Percentiles rank a stretch among this genome's conserved stretches.
Evolutionary conservation across 768 basidiomycete species (phyloP).

Genomic region (Leucocoprinus sp.): DNA sequence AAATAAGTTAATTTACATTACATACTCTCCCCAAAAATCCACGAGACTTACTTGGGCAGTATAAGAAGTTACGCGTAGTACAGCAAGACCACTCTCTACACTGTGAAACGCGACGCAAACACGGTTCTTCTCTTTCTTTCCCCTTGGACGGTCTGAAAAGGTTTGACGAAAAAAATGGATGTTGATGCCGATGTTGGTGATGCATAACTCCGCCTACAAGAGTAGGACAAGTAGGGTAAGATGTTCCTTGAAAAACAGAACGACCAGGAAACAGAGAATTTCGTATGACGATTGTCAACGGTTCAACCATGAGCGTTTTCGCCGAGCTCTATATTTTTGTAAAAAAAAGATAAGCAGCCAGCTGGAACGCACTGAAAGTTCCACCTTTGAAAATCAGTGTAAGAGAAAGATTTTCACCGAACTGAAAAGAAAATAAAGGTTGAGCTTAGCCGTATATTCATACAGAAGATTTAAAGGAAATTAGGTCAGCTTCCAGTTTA

Average conservation of each 20-base stretch:
- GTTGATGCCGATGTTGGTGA: slow-evolving; percentile 16
- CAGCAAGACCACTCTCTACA: slow-evolving; percentile 42
- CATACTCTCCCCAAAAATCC: neutral
- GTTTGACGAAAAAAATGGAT: slow-evolving; percentile 19
- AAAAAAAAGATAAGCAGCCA: too few species aligned
- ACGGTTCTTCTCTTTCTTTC: slow-evolving; percentile 29
- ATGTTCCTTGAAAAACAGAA: slow-evolving; percentile 16
- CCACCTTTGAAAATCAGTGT: slow-evolving; percentile 15
- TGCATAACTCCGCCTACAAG: slow-evolving; percentile 8
- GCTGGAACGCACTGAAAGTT: neutral
- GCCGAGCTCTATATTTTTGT: too few species aligned
- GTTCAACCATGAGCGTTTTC: slow-evolving; percentile 50
- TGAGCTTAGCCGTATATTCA: neutral
- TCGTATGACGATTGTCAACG: slow-evolving; percentile 46
- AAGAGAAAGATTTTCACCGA: too few species aligned
- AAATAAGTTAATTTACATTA: slow-evolving; percentile 18
- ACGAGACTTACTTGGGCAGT: slow-evolving; percentile 38
- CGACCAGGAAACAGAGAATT: slow-evolving; percentile 36
- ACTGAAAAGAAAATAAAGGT: neutral
- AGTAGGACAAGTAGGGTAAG: slow-evolving; percentile 1
- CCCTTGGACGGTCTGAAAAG: slow-evolving; percentile 51
- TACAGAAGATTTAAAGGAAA: slow-evolving; percentile 1
- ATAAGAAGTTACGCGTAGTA: slow-evolving; percentile 34
- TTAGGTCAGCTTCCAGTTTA: neutral
- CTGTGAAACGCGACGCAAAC: slow-evolving; percentile 22